Evolutionary conservation across 1,284 basidiomycete genomes (phyloP), one percentile per base, ranked within the genome.

Genomic region (Caloboletus inedulis): DNA sequence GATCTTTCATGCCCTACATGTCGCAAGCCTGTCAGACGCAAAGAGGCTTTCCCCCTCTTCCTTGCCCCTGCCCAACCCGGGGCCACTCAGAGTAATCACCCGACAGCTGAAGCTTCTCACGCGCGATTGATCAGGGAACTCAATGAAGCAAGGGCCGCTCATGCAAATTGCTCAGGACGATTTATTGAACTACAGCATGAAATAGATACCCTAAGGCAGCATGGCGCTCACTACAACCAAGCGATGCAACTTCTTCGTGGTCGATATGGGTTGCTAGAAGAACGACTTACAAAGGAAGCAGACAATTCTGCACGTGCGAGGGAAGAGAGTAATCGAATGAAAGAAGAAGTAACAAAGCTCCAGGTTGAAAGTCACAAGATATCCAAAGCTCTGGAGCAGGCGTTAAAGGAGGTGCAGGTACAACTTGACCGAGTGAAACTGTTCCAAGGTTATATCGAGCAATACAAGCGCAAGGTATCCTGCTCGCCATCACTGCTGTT

Each of bases 11-110:
- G 65, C 7, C 65, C 69, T 23, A 56, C 66, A 16, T 68, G 65
- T 43, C 67, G 65, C 51, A 66, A 69, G 33, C 57, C 56, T 23
- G 40, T 70, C 36, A 57, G 40, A 43, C 64, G 56, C 23, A 69
- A 37, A 41, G 65, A 70, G 16, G 63, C 62, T 0, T 56, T 69
- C 21, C 50, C 61, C 10, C 49, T 68, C 43, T 68, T 68, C 37
- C 56, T 70, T 14, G 16, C 57, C 7, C 49, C 67, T 21, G 57
- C 55, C 33, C 60, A 51, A 30, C 37, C 55, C 4, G 52, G 48
- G 10, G 1, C 46, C 14, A 39, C 53, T 18, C 53, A 49, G 16
- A 21, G 40, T 16, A 46, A 44, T 16, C 51, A 43, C 7, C 35
- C 39, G 21, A 21, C 16, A 16, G 46, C 44, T 3, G 62, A 57